A percentile compares a stretch with the other conserved stretches of the same genome.
These are phyloP conservation scores for Sphagnum magellanicum DNA, from an alignment of 228 moss, liverwort and hornwort genomes.

Conservation along the genomic window DNA sequence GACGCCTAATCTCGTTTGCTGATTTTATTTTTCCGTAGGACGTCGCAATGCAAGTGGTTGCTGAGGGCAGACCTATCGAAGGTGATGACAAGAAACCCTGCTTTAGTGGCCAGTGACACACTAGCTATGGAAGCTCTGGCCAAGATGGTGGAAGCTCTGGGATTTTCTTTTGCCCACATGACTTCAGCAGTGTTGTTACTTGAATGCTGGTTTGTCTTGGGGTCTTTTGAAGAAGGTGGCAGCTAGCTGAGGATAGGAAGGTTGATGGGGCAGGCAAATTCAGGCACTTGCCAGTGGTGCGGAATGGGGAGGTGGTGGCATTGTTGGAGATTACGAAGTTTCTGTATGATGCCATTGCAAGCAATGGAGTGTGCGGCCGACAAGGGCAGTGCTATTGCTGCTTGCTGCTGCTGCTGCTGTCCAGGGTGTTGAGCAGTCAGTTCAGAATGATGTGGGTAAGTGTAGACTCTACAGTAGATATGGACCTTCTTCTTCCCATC, in stretches of 20 bases:
- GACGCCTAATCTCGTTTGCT: neutral
- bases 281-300: constrained; percentile 51
- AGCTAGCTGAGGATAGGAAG: too few relatives aligned
- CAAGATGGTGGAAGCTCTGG: constrained; percentile 47
- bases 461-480: too few relatives aligned
- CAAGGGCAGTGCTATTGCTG: constrained; percentile 31
- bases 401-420: constrained; percentile 52
- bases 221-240: too few relatives aligned
- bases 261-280: constrained; percentile 30
- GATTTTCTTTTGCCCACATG: too few relatives aligned
- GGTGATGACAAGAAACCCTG: constrained; percentile 55
- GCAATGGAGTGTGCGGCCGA: constrained; percentile 57
- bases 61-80: constrained; percentile 51
- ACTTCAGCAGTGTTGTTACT: too few relatives aligned
- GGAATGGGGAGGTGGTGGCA: constrained; percentile 57
- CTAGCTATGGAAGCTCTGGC: constrained; percentile 47
- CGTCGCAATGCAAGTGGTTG: constrained; percentile 21
- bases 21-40: constrained; percentile 2
- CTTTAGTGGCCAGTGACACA: constrained; percentile 53
- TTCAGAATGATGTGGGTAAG: neutral
- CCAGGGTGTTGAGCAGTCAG: constrained; percentile 34
- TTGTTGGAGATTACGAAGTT: constrained; percentile 51
- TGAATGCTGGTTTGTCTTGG: too few relatives aligned
- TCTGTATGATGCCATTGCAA: constrained; percentile 53
- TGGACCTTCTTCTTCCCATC: too few relatives aligned